Conservation (phyloP, 345 rosid species). For the Erodium maritimum region DNA sequence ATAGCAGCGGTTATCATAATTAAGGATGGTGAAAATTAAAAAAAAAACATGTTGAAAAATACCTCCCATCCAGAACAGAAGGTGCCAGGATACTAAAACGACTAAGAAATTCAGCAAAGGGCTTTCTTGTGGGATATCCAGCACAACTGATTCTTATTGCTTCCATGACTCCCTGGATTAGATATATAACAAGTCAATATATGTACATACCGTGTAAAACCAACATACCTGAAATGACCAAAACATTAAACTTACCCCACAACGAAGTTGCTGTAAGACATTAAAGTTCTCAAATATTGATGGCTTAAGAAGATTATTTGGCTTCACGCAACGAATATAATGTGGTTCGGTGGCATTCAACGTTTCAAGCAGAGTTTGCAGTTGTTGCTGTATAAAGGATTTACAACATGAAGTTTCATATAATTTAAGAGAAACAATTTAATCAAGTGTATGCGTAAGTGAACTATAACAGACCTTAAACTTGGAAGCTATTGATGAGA, state of each 20-base stretch:
- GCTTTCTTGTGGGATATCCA: constrained; percentile 87
- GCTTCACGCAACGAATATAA: constrained; percentile 94
- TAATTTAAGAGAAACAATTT: no score
- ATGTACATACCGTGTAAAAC: constrained; percentile 2
- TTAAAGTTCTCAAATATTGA: constrained; percentile 69
- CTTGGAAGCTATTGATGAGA: constrained; percentile 89
- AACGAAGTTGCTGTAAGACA: constrained; percentile 80
- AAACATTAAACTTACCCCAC: constrained; percentile 72
- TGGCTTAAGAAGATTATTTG: constrained; percentile 90
- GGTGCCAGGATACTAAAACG: constrained; percentile 68
- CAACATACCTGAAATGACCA: constrained; percentile 5
- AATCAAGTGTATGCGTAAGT: not conserved
- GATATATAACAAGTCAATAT: constrained; percentile 4
- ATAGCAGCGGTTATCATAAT: constrained; percentile 1
- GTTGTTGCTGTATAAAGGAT: constrained; percentile 70
- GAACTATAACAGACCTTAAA: constrained; percentile 53
- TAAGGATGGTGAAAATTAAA: constrained; percentile 1
- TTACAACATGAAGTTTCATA: not conserved
- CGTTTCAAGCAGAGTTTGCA: constrained; percentile 90
- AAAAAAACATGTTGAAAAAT: constrained; percentile 10
- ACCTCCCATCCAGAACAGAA: constrained; percentile 49
- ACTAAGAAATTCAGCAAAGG: constrained; percentile 53
- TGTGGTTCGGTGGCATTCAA: constrained; percentile 88
- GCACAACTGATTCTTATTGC: constrained; percentile 99
- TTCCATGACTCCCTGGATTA: constrained; percentile 84